Percentiles rank a stretch among this genome's conserved stretches.
Evolutionary conservation across 1,284 basidiomycete species (phyloP).

Genomic region (Sphagnurus paluster): DNA sequence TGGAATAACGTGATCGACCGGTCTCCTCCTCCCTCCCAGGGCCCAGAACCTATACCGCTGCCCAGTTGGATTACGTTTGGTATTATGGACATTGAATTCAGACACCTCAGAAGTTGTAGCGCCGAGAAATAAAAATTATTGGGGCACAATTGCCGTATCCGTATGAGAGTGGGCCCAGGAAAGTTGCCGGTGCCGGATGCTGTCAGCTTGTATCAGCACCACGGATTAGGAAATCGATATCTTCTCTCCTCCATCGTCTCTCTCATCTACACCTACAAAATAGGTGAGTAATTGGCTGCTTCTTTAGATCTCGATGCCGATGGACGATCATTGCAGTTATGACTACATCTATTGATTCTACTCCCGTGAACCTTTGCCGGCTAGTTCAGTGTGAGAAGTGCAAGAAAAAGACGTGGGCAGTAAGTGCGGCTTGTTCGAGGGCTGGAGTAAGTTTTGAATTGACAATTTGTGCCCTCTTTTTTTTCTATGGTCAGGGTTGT

Average conservation of each 20-base stretch:
- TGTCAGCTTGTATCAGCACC: neutral
- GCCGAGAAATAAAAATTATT: too few species aligned
- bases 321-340: slow-evolving; percentile 1
- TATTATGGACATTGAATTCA: neutral
- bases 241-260: slow-evolving; percentile 1
- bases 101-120: neutral
- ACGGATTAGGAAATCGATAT: too few species aligned
- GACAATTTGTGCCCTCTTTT: slow-evolving; percentile 15
- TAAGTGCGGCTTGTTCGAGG: slow-evolving; percentile 34
- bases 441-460: too few species aligned
- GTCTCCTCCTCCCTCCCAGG: neutral
- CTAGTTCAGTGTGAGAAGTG: slow-evolving; percentile 60
- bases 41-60: neutral
- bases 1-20: too few species aligned
- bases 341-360: slow-evolving; percentile 11
- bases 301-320: slow-evolving; percentile 1
- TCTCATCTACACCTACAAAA: neutral
- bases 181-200: neutral
- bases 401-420: slow-evolving; percentile 75
- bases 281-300: neutral
- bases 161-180: neutral
- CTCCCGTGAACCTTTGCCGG: slow-evolving; percentile 56
- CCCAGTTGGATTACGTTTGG: too few species aligned
- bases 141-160: neutral
- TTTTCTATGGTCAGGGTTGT: slow-evolving; percentile 55